Percentiles rank a stretch among this genome's conserved stretches.
phyloP scores from a whole-genome alignment of 768 basidiomycete species.

The Rhodotorula diobovata region DNA sequence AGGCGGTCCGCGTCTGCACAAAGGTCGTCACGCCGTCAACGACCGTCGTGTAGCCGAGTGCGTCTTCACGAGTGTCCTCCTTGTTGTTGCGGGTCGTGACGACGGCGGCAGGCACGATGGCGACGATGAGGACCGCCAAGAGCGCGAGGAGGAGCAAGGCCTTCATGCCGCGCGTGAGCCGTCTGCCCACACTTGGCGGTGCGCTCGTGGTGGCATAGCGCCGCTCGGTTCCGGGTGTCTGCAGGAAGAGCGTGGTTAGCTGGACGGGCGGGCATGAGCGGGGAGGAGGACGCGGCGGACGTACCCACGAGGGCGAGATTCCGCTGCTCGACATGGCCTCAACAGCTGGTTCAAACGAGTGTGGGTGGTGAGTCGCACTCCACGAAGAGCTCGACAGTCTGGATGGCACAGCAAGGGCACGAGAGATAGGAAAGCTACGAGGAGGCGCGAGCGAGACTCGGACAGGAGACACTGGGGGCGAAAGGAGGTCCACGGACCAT shows the following conservation, averaged over 20 bases:
- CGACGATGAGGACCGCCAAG: slow-evolving; percentile 11
- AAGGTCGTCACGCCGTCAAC: slow-evolving; percentile 6
- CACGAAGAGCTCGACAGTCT: too few species aligned
- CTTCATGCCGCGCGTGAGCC: neutral
- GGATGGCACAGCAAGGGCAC: too few species aligned
- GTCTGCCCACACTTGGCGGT: neutral
- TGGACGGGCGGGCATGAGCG: too few species aligned
- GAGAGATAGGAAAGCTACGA: too few species aligned
- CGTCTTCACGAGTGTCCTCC: neutral
- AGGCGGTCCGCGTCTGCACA: slow-evolving; percentile 1
- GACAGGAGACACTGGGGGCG: neutral
- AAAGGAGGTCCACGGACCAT: too few species aligned
- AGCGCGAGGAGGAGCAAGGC: neutral
- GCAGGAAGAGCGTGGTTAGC: neutral
- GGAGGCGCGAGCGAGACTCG: neutral
- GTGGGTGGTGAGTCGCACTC: neutral
- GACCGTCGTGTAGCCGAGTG: slow-evolving; percentile 1
- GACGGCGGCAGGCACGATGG: slow-evolving; percentile 13
- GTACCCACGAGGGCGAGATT: neutral
- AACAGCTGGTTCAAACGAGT: neutral
- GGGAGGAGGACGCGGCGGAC: neutral
- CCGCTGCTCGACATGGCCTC: neutral
- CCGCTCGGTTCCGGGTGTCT: slow-evolving; percentile 4
- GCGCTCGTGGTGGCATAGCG: neutral
- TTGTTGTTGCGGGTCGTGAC: neutral